A percentile compares a stretch with the other conserved stretches of the same genome.
phyloP scores from a whole-genome alignment of 495 filamentous ascomycete genomes.

The Extremus antarcticus region DNA sequence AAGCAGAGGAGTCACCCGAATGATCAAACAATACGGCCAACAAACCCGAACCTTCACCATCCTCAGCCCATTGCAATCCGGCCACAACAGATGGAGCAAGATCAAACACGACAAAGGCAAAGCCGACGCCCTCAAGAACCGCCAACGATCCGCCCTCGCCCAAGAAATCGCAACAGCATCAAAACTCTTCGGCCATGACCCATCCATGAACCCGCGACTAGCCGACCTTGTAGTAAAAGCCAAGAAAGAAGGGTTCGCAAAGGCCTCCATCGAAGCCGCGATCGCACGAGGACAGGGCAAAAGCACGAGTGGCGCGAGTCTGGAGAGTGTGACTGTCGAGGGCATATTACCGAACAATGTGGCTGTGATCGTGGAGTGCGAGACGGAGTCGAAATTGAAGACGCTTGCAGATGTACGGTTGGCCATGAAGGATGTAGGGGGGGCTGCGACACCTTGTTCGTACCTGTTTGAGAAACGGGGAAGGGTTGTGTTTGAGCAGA shows the following conservation, averaged over 20 bases:
- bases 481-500: conserved; percentile 54
- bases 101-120: conserved; percentile 90
- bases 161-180: conserved; percentile 46
- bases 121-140: conserved; percentile 52
- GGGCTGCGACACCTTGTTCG: conserved; percentile 55
- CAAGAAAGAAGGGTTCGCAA: conserved; percentile 79
- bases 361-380: conserved; percentile 69
- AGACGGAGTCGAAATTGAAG: conserved; percentile 69
- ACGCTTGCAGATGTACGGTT: conserved; percentile 58
- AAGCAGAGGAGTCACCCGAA: conserved; percentile 10
- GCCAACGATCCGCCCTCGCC: conserved; percentile 35
- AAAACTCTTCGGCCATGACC: conserved; percentile 57
- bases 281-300: conserved; percentile 80
- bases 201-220: conserved; percentile 61
- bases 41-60: conserved; percentile 39
- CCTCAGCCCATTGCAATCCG: conserved; percentile 42
- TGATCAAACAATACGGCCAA: neutral
- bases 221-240: conserved; percentile 60
- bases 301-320: conserved; percentile 53
- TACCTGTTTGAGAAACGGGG: conserved; percentile 81
- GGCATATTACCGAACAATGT: conserved; percentile 68
- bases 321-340: conserved; percentile 72
- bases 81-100: conserved; percentile 88
- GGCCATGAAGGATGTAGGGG: conserved; percentile 58
- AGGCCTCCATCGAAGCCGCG: conserved; percentile 68